Conservation (phyloP, 192 early-diverging fungal species). For the Gaertneriomyces semiglobifer region DNA sequence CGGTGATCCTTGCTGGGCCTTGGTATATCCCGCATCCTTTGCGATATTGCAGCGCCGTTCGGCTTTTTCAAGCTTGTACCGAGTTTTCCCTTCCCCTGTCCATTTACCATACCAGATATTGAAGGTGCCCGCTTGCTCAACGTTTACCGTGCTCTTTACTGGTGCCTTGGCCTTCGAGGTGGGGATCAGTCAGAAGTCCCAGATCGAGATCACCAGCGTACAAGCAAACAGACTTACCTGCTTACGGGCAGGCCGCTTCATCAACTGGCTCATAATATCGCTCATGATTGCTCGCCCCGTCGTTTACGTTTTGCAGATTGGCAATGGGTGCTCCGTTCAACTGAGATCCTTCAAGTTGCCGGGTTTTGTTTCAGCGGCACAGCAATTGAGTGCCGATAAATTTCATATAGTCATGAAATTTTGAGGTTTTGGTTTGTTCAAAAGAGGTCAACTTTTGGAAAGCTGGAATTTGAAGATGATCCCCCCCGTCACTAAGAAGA, state of each 20-base stretch:
- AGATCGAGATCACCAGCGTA: background rate
- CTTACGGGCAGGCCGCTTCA: constrained; percentile 37
- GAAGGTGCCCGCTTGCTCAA: constrained; percentile 49
- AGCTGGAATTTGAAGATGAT: too few relatives aligned
- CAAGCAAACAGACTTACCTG: constrained; percentile 18
- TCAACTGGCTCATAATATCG: constrained; percentile 5
- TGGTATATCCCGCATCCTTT: constrained; percentile 69
- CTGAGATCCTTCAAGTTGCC: too few relatives aligned
- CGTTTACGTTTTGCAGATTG: too few relatives aligned
- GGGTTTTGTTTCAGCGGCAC: too few relatives aligned
- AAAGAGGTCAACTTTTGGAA: too few relatives aligned
- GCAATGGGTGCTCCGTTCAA: too few relatives aligned
- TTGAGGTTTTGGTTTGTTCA: too few relatives aligned
- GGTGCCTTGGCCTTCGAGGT: constrained; percentile 1
- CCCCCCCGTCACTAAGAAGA: too few relatives aligned
- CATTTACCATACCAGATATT: constrained; percentile 70
- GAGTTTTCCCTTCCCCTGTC: constrained; percentile 42
- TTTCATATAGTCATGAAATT: too few relatives aligned
- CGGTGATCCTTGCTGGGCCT: constrained; percentile 53
- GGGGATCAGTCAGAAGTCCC: background rate
- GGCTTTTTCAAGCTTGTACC: constrained; percentile 49
- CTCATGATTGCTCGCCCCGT: too few relatives aligned
- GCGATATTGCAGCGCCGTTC: constrained; percentile 58
- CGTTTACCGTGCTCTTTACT: constrained; percentile 23
- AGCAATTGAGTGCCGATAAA: too few relatives aligned